Conservation (phyloP, 225 moss, liverwort and hornwort species). For the Anthoceros angustus region DNA sequence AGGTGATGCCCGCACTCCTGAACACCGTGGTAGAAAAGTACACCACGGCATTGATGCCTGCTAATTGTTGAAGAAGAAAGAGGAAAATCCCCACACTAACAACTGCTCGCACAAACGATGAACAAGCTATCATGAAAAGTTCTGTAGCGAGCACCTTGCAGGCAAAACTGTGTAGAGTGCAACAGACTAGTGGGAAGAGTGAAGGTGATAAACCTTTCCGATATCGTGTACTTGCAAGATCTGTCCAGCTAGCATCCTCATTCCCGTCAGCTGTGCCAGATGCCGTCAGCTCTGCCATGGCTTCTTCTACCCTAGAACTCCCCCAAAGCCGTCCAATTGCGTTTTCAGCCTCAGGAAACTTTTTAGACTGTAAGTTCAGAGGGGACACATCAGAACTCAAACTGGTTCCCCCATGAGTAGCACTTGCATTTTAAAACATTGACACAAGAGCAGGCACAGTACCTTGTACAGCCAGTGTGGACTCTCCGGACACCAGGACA, state of each 20-base stretch:
- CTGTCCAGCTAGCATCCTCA: slow-evolving; percentile 64
- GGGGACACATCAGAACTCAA: neutral
- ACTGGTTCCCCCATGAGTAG: neutral
- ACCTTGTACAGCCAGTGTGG: slow-evolving; percentile 97
- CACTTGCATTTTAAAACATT: neutral
- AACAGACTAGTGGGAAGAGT: neutral
- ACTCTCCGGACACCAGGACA: slow-evolving; percentile 80
- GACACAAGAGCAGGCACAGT: slow-evolving; percentile 1
- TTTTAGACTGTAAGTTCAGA: slow-evolving; percentile 47
- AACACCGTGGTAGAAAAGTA: slow-evolving; percentile 92
- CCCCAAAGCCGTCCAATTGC: slow-evolving; percentile 73
- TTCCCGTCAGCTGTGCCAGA: slow-evolving; percentile 32
- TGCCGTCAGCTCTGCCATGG: slow-evolving; percentile 56
- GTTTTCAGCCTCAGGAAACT: slow-evolving; percentile 53
- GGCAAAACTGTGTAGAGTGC: too few relatives aligned
- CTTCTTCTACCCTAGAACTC: slow-evolving; percentile 49
- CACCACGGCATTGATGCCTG: slow-evolving; percentile 96
- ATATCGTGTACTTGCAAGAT: slow-evolving; percentile 59
- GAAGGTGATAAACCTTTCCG: slow-evolving; percentile 33
- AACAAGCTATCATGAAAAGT: too few relatives aligned
- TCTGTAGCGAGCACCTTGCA: too few relatives aligned
- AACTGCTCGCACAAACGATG: slow-evolving; percentile 23
- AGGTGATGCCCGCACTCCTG: slow-evolving; percentile 70
- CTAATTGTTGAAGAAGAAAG: slow-evolving; percentile 90
- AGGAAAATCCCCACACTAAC: slow-evolving; percentile 63